Evolutionary conservation across 352 stramenopile species (phyloP), one percentile per base, ranked within the genome.

Genomic region (Globisporangium heterothallicum): DNA sequence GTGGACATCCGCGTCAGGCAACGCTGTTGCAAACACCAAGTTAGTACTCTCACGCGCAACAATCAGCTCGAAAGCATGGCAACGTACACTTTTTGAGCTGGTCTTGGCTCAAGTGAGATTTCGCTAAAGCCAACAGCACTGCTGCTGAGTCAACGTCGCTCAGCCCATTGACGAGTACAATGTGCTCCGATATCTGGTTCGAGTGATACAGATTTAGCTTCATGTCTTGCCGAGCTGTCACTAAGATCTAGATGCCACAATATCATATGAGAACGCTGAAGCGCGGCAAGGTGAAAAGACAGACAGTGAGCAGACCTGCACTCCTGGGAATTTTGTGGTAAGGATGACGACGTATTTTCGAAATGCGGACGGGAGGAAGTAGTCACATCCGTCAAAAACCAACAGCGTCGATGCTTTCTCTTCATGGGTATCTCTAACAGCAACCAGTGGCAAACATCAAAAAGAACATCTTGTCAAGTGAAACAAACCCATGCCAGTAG

Each of bases 311-410:
- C 50, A 9, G 60, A 85, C 71, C 62, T 88, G 77, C 3, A 81
- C 64, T 34, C 47, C 49, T 7, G 69, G 59, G 30, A 74, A 78
- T 19, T 49, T 52, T 22, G 58, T 63, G 22, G 72, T 42, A 2
- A 78, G 74, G 16, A 66, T 61, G 14, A 71, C 52, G 24, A 85
- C 55, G 40, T 64, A 84, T 35, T 83, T 49, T 16, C 69, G 64
- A 19, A 87, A 62, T 52, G 66, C 30, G 19, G 49, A 59, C 34
- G 61, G 44, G 12, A 66, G 46, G 2, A 86, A 53, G 1, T 65
- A 44, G 42, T 90, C 78, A 27, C 78, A 90, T n/a, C 68, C 76
- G 36, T 90, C 78, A 16, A 90, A 55, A 40, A 86, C 52, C 12
- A 87, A 25, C 24, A 87, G 45, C n/a, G 63, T 48, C 8, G 58